Evolutionary conservation across 805 yeast species (phyloP).

Genomic region (Candida glaebosa): DNA sequence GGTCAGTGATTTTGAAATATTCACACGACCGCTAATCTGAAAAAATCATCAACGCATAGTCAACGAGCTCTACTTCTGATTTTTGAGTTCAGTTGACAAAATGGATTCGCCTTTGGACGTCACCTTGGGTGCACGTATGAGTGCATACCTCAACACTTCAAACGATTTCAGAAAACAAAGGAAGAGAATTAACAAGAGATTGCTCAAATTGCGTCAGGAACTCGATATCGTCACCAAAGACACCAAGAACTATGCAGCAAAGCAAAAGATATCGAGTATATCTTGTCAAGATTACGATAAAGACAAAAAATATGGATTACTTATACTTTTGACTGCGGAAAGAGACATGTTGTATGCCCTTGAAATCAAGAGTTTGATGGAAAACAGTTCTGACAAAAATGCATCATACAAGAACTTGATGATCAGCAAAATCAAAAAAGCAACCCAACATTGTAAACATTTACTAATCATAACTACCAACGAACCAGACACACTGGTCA

Average conservation of each 20-base stretch:
- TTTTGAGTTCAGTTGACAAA: not conserved
- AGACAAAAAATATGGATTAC: constrained; percentile 52
- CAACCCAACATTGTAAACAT: constrained; percentile 43
- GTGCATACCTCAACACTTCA: constrained; percentile 60
- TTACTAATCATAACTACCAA: constrained; percentile 39
- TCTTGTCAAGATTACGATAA: constrained; percentile 45
- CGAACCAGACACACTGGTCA: constrained; percentile 31
- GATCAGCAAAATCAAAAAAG: constrained; percentile 64
- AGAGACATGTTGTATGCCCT: constrained; percentile 69
- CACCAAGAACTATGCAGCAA: constrained; percentile 55
- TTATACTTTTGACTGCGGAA: constrained; percentile 70
- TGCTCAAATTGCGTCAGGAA: constrained; percentile 63
- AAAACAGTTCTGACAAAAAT: constrained; percentile 46
- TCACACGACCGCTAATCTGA: not conserved
- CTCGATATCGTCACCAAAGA: constrained; percentile 62
- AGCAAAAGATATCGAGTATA: constrained; percentile 46
- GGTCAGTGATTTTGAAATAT: not conserved
- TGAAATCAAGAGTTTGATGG: constrained; percentile 56
- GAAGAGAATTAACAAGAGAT: constrained; percentile 52
- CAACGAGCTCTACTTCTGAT: too few species aligned
- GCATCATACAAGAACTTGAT: constrained; percentile 45
- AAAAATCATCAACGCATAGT: not conserved
- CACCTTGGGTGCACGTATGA: constrained; percentile 56
- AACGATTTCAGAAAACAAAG: constrained; percentile 72
- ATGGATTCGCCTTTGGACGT: constrained; percentile 42